Conservation (phyloP, 2,329 filamentous ascomycete genomes). For the Talaromyces sp. region DNA sequence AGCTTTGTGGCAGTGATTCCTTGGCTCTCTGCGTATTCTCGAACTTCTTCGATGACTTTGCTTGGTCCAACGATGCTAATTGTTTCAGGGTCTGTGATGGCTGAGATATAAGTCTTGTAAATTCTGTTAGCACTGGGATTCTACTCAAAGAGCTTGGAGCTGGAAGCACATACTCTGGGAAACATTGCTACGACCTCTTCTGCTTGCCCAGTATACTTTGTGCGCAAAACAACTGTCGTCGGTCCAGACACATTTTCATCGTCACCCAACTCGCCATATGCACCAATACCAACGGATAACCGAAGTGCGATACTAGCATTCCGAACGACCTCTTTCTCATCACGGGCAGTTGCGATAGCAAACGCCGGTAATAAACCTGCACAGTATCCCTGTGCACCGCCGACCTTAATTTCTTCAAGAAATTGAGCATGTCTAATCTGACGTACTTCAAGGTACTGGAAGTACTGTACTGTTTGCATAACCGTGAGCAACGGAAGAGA, state of each 20-base stretch:
- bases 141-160: background rate
- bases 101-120: conserved; percentile 8
- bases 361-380: conserved; percentile 7
- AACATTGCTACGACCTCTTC: conserved; percentile 6
- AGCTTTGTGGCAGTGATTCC: conserved; percentile 7
- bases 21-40: conserved; percentile 1
- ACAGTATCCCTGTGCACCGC: conserved; percentile 8
- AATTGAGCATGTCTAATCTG: conserved; percentile 1
- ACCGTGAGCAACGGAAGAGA: conserved; percentile 4
- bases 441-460: conserved; percentile 8
- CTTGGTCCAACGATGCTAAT: conserved; percentile 8
- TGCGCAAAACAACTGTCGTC: conserved; percentile 9
- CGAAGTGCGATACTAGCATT: conserved; percentile 7
- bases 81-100: conserved; percentile 8
- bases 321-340: conserved; percentile 4
- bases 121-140: background rate
- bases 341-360: conserved; percentile 1
- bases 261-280: conserved; percentile 8
- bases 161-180: conserved; percentile 1
- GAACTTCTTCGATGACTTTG: conserved; percentile 2
- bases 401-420: conserved; percentile 2
- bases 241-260: conserved; percentile 3
- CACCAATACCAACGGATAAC: conserved; percentile 4
- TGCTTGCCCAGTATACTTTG: conserved; percentile 6
- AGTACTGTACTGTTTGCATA: conserved; percentile 9